phyloP scores from a whole-genome alignment of 2,329 filamentous ascomycete species.

The Ophiocordyceps robertsii region DNA sequence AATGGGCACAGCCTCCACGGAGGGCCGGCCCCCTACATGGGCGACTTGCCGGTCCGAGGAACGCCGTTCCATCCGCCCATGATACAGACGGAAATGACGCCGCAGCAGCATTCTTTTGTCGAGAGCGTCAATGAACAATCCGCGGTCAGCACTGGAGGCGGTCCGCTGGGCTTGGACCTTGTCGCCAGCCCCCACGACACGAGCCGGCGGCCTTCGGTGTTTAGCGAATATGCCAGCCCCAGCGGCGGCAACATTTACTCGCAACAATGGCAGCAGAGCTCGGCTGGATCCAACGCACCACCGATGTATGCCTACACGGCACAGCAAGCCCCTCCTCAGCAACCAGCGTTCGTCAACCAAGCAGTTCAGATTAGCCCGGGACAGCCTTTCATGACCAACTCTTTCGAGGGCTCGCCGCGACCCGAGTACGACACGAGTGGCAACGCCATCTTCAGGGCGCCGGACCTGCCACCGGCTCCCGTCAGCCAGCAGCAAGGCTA shows the following conservation, averaged over 20 bases:
- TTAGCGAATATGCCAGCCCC: conserved; percentile 32
- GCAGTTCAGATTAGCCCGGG: conserved; percentile 17
- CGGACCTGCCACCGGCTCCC: conserved; percentile 14
- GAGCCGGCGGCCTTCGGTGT: conserved; percentile 30
- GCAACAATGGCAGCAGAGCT: conserved; percentile 29
- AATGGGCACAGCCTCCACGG: conserved; percentile 18
- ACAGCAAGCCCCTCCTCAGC: conserved; percentile 19
- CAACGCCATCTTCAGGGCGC: conserved; percentile 18
- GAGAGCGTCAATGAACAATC: conserved; percentile 22
- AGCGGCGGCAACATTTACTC: conserved; percentile 25
- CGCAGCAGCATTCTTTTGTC: conserved; percentile 27
- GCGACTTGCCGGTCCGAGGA: conserved; percentile 29
- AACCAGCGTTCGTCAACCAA: conserved; percentile 17
- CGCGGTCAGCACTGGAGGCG: conserved; percentile 19
- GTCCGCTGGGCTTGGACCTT: conserved; percentile 29
- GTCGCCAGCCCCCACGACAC: conserved; percentile 30
- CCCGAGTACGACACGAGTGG: conserved; percentile 17
- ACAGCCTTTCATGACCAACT: conserved; percentile 18
- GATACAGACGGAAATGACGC: conserved; percentile 24
- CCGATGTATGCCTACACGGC: conserved; percentile 32
- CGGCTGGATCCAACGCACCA: conserved; percentile 25
- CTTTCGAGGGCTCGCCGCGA: conserved; percentile 21
- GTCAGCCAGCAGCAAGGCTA: conserved; percentile 19
- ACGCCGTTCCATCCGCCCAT: conserved; percentile 26
- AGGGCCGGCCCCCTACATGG: conserved; percentile 21